Base-by-base conservation (phyloP, 176 grass and related monocot species). In the Echinochloa phyllopogon region DNA sequence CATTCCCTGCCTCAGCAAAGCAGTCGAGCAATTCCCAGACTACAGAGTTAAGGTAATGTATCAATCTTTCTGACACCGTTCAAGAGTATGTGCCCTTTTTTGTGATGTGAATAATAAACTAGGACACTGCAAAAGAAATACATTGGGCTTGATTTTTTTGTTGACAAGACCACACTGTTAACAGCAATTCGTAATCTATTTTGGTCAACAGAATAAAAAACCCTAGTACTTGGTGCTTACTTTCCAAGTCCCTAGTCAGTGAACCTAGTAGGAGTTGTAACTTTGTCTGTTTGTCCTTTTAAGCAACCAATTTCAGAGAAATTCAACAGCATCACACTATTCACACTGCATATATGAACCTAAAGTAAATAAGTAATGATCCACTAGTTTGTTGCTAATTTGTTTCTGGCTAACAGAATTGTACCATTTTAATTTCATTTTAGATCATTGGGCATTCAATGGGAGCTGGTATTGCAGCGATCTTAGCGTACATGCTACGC, bases 361-460 rank as follows among this genome's bases (percentile, higher is more conserved):
- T 56, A n/a, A 38, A 39, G 27, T 14, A n/a, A n/a, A n/a, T n/a
- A n/a, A n/a, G n/a, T 21, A 29, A 49, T 36, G 10, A 0, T 21
- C 25, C 37, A 62, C 8, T 74, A 82, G 17, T 49, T 42, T 27
- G 13, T 71, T 90, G 25, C 36, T 37, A 65, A 79, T 43, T 47
- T 41, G 20, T 76, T 45, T 70, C 12, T 63, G 49, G 24, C 65
- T 84, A 60, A 87, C 64, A 47, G 33, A 69, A 62, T 80, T 12
- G 10, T 50, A 40, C 21, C n/a, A 38, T 90, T 63, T 86, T 78
- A 38, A 39, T 85, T 86, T 16, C 51, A 75, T 80, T 65, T 85
- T 85, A 98, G 95, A 91, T 98, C 66, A 93, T 95, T 85, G 95
- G 95, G 20, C 90, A 98, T 87, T 98, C 95, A 14, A 94, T 98